Evolutionary conservation across 768 basidiomycete genomes (phyloP), one percentile per base, ranked within the genome.

Genomic region (Mycena filopes): DNA sequence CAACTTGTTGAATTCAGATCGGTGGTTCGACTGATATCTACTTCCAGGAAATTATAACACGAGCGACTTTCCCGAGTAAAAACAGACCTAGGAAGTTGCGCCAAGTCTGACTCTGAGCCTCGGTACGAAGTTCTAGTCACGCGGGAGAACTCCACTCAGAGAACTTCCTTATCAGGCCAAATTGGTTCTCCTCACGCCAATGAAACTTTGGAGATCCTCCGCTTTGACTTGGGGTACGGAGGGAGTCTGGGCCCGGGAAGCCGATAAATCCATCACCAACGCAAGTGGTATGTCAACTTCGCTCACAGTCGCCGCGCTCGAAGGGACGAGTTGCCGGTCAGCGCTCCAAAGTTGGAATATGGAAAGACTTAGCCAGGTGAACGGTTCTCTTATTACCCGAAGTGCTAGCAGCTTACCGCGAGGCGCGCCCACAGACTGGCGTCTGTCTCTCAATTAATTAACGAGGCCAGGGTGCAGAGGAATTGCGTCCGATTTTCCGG

Each of bases 361-460:
- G 20, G 47, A 38, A 21, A 42, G 8, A 41, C 20, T 26, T 18
- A 23, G 23, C 38, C 46, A 25, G 42, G 46, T 2, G n/a, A n/a
- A 49, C 57, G 50, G 50, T 25, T 25, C 13, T 18, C 11, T 54
- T 46, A 61, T n/a, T n/a, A n/a, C 31, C 50, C 49, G 60, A 29
- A 43, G 31, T 41, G 28, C 41, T 47, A 25, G n/a, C 47, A 46
- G 21, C 18, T 15, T 20, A 62, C 60, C 60, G 55, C 60, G 53
- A 62, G 53, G 51, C 60, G 23, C 18, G 26, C 53, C 53, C 53
- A 62, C 53, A 62, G 55, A 40, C 26, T 29, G 18, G 29, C 41
- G 54, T 46, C 31, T n/a, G n/a, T n/a, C n/a, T n/a, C n/a, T n/a
- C n/a, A n/a, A n/a, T n/a, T n/a, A n/a, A n/a, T n/a, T n/a, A n/a